These are phyloP conservation scores for Phytophthora cryptogea DNA, from an alignment of 352 stramenopile species.

Conservation along the genomic window DNA sequence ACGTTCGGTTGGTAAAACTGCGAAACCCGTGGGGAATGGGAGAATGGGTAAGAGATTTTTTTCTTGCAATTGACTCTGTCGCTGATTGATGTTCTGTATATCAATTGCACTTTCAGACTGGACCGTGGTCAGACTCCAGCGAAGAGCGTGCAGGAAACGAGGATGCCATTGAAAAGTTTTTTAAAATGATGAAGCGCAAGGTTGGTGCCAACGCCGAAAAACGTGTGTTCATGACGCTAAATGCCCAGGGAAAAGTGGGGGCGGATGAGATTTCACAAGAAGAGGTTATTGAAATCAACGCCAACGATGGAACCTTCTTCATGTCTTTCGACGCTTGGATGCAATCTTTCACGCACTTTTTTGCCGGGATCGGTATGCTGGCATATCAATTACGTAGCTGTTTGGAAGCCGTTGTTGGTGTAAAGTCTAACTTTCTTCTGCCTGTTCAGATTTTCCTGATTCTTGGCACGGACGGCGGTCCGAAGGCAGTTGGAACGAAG, in stretches of 20 bases:
- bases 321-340: constrained; percentile 91
- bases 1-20: constrained; percentile 75
- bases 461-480: constrained; percentile 81
- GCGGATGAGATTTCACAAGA: constrained; percentile 72
- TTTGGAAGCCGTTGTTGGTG: background rate
- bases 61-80: background rate
- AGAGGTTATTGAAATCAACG: constrained; percentile 80
- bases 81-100: background rate
- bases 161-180: constrained; percentile 75
- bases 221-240: constrained; percentile 62
- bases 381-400: background rate
- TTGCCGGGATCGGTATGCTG: constrained; percentile 81
- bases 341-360: constrained; percentile 91
- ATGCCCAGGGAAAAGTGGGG: constrained; percentile 50
- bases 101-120: constrained; percentile 44
- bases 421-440: background rate
- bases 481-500: constrained; percentile 79
- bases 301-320: constrained; percentile 92
- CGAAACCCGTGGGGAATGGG: constrained; percentile 93
- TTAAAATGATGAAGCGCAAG: constrained; percentile 69
- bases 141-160: constrained; percentile 80
- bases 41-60: constrained; percentile 74
- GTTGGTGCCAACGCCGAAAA: constrained; percentile 74
- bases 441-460: constrained; percentile 81
- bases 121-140: constrained; percentile 84